Evolutionary conservation across 768 basidiomycete species (phyloP).

Genomic region (Termitomyces bulborhizus): DNA sequence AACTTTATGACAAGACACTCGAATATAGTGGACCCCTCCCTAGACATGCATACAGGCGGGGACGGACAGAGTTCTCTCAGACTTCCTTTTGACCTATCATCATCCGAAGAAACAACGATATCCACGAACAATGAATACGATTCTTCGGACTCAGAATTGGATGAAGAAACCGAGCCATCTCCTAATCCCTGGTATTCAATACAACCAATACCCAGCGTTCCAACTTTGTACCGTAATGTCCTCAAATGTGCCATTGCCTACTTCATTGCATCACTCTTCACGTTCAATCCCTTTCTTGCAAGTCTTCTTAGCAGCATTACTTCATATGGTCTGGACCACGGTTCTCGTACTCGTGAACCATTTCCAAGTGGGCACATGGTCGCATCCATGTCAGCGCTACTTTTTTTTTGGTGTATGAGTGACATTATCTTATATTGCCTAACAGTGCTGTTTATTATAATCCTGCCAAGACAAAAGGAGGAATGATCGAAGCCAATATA

Average conservation of each 20-base stretch:
- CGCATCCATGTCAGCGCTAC: conserved; percentile 73
- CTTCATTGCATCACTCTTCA: conserved; percentile 86
- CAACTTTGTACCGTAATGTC: conserved; percentile 60
- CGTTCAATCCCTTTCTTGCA: conserved; percentile 75
- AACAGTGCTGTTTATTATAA: conserved; percentile 80
- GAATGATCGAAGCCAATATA: conserved; percentile 87
- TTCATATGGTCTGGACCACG: conserved; percentile 25
- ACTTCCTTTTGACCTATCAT: neutral
- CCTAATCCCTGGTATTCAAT: conserved; percentile 13
- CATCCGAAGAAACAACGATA: conserved; percentile 1
- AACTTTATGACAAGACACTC: neutral
- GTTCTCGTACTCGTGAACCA: conserved; percentile 45
- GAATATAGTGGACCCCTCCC: conserved; percentile 11
- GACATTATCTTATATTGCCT: neutral
- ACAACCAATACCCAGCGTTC: conserved; percentile 29
- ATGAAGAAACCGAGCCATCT: conserved; percentile 4
- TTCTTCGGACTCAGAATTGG: conserved; percentile 14
- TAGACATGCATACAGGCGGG: conserved; percentile 6
- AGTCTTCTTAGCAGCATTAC: conserved; percentile 58
- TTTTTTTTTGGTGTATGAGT: conserved; percentile 1
- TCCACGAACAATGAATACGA: conserved; percentile 14
- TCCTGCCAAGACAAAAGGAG: conserved; percentile 89
- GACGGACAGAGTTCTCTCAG: neutral
- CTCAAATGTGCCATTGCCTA: conserved; percentile 92
- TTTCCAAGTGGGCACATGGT: conserved; percentile 87